phyloP scores from a whole-genome alignment of 345 rosid genomes.

The Syzygium aromaticum region DNA sequence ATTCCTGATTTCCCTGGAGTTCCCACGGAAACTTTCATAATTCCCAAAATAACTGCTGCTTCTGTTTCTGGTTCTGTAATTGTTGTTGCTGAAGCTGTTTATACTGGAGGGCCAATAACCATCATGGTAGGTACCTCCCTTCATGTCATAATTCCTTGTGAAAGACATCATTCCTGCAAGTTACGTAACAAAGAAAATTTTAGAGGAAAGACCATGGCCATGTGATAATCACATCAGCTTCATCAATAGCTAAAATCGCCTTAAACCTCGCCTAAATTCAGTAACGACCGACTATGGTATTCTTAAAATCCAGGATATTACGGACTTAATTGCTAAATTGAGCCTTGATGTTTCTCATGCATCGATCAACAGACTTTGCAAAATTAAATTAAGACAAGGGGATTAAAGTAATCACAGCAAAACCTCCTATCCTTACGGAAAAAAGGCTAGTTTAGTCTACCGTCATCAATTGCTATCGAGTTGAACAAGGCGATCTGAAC shows the following conservation, averaged over 20 bases:
- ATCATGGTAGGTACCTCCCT: constrained; percentile 28
- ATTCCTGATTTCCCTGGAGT: constrained; percentile 22
- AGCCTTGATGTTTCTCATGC: neutral
- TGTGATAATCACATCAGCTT: neutral
- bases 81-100: constrained; percentile 11
- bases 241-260: neutral
- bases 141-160: constrained; percentile 26
- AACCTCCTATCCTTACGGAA: neutral
- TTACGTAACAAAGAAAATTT: neutral
- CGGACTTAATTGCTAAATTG: neutral
- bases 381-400: neutral
- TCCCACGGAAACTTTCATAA: constrained; percentile 11
- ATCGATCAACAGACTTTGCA: neutral
- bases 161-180: constrained; percentile 40
- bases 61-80: constrained; percentile 11
- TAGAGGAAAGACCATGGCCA: neutral
- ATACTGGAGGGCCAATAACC: constrained; percentile 19
- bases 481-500: neutral
- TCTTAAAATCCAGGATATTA: neutral
- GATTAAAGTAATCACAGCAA: neutral
- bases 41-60: constrained; percentile 9
- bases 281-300: neutral
- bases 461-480: neutral
- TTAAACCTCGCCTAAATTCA: neutral
- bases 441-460: neutral